Conservation (phyloP, 257 asterid species). For the Verbascum thapsus region DNA sequence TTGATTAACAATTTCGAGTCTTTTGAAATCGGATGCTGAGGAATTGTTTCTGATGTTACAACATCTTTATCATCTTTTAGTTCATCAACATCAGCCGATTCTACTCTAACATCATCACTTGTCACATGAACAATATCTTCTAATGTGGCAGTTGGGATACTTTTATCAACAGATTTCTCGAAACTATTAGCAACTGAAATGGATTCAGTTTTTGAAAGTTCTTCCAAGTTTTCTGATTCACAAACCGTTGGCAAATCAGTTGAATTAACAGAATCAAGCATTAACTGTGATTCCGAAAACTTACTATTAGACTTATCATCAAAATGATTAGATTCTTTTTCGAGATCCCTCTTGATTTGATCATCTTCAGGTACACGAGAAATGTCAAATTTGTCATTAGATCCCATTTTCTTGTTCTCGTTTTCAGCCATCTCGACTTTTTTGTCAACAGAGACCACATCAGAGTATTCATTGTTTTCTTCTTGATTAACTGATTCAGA, state of each 20-base stretch:
- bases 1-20: constrained; percentile 20
- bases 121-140: constrained; percentile 26
- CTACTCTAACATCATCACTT: constrained; percentile 22
- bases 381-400: constrained; percentile 33
- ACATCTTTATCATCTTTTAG: constrained; percentile 15
- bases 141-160: constrained; percentile 13
- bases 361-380: constrained; percentile 33
- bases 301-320: constrained; percentile 29
- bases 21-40: constrained; percentile 21
- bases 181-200: constrained; percentile 21
- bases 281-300: constrained; percentile 30
- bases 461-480: constrained; percentile 28
- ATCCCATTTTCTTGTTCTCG: constrained; percentile 28
- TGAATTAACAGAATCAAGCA: constrained; percentile 24
- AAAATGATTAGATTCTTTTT: constrained; percentile 32
- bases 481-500: constrained; percentile 23
- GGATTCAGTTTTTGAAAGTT: constrained; percentile 26
- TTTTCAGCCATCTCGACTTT: constrained; percentile 26
- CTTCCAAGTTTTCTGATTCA: constrained; percentile 26
- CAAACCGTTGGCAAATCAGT: no score
- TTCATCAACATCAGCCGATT: constrained; percentile 25
- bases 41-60: constrained; percentile 18
- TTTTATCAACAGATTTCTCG: constrained; percentile 23
- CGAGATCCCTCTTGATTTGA: constrained; percentile 25
- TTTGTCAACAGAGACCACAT: constrained; percentile 27